Base-by-base conservation (phyloP, 371 early-diverging fungal species). In the Vairimorpha ceranae region DNA sequence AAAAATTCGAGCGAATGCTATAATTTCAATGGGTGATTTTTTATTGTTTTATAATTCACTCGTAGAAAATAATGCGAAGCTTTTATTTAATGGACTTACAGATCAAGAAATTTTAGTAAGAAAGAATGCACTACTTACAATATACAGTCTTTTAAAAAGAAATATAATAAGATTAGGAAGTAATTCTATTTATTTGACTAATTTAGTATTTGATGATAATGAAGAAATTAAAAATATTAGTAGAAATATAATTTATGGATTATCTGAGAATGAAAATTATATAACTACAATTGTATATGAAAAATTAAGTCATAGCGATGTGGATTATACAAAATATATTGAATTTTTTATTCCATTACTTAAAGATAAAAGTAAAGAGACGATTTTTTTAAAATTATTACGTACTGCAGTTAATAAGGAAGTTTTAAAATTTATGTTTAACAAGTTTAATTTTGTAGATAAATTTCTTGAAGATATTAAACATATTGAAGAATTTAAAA, bases 281-380 rank as follows among this genome's bases (percentile, higher is more conserved):
- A 78, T 74, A 12, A 48, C 70, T 29, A 45, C 52, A 4, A 35
- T 78, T 0, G 74, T 78, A 36, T 78, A 78, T 67, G 78, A 78
- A 54, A 67, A 56, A 17, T 19, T 72, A 35, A 54, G 29, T 38
- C 43, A 25, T 19, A 36, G 32, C 6, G 32, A 23, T 10, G 46
- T 12, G 6, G 35, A 29, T 15, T 45, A 45, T 25, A n/a, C 17
- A n/a, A 35, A 21, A 0, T 25, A 36, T 3, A 45, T 72, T 45
- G 65, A 51, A 2, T 72, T 72, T 33, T 43, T 72, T 65, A 21
- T 30, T 21, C 58, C 38, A n/a, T 33, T 72, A 33, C 30, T 72
- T 21, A 61, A 64, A 38, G 72, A 72, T 45, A 72, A 64, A 33
- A 48, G 38, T 17, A 63, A 33, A 45, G 72, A 72, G 19, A 72